Conservation (phyloP, 805 yeast genomes). For the Danielozyma ontarioensis region DNA sequence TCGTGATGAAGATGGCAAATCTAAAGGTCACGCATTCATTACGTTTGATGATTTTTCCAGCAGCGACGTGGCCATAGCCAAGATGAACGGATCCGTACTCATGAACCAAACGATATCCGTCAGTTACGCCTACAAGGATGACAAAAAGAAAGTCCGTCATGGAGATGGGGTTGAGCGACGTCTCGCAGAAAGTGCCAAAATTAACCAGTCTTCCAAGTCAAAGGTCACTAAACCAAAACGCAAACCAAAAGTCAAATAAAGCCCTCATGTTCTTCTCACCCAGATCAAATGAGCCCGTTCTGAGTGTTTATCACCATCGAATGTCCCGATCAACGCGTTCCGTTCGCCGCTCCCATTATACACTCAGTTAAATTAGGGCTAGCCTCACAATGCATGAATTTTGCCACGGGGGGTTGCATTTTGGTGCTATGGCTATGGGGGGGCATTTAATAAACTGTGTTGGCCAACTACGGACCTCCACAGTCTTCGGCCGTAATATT, state of each 20-base stretch:
- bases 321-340: too few relatives aligned
- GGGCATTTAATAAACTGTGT: too few relatives aligned
- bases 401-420: too few relatives aligned
- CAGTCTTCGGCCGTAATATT: too few relatives aligned
- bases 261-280: too few relatives aligned
- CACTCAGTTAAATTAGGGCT: too few relatives aligned
- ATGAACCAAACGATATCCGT: conserved; percentile 61
- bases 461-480: too few relatives aligned
- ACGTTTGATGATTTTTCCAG: conserved; percentile 58
- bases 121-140: conserved; percentile 69
- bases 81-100: conserved; percentile 63
- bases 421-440: too few relatives aligned
- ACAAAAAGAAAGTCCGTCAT: conserved; percentile 49
- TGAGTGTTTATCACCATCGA: too few relatives aligned
- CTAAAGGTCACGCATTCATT: conserved; percentile 64
- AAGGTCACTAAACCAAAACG: not conserved
- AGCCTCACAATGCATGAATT: too few relatives aligned
- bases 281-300: too few relatives aligned
- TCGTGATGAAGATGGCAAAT: conserved; percentile 44
- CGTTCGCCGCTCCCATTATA: too few relatives aligned
- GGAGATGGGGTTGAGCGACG: conserved; percentile 78
- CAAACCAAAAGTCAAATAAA: not conserved
- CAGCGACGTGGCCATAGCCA: conserved; percentile 66
- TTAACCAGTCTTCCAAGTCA: conserved; percentile 21
- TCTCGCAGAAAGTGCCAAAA: conserved; percentile 60